These are phyloP conservation scores for Calocera cornea DNA, from an alignment of 768 basidiomycete genomes.

Conservation along the genomic window DNA sequence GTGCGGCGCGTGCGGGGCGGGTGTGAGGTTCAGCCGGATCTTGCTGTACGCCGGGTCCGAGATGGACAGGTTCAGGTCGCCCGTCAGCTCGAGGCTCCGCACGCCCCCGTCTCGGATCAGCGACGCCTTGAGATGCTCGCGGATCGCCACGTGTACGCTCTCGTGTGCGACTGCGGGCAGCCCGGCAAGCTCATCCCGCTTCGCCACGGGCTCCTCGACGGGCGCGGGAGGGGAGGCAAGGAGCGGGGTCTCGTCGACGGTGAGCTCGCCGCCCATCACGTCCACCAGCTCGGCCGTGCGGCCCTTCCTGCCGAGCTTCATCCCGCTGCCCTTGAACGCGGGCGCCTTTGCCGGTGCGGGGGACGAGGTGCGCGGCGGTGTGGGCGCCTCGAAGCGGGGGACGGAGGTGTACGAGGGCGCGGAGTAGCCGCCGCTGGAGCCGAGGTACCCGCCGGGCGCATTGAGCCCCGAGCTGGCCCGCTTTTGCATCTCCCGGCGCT, in stretches of 20 bases:
- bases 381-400: slow-evolving; percentile 12
- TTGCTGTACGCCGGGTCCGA: slow-evolving; percentile 60
- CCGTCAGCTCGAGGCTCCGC: slow-evolving; percentile 79
- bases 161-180: slow-evolving; percentile 63
- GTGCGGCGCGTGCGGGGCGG: slow-evolving; percentile 41
- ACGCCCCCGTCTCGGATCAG: slow-evolving; percentile 85
- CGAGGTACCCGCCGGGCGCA: slow-evolving; percentile 26
- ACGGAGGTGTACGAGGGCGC: slow-evolving; percentile 5
- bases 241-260: slow-evolving; percentile 42
- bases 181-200: slow-evolving; percentile 17
- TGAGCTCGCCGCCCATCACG: slow-evolving; percentile 67
- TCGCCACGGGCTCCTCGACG: slow-evolving; percentile 31
- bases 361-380: slow-evolving; percentile 28
- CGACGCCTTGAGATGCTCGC: slow-evolving; percentile 67
- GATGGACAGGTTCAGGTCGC: slow-evolving; percentile 86
- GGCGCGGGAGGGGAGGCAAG: slow-evolving; percentile 38
- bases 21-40: slow-evolving; percentile 48
- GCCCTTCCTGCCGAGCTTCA: slow-evolving; percentile 94
- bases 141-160: slow-evolving; percentile 75
- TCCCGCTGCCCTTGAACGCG: slow-evolving; percentile 85
- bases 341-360: slow-evolving; percentile 46
- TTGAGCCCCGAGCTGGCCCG: slow-evolving; percentile 38
- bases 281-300: slow-evolving; percentile 80
- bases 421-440: slow-evolving; percentile 25
- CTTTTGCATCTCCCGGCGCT: slow-evolving; percentile 83